Evolutionary conservation across 2,329 filamentous ascomycete species (phyloP).

Genomic region (Aspergillus sergii): DNA sequence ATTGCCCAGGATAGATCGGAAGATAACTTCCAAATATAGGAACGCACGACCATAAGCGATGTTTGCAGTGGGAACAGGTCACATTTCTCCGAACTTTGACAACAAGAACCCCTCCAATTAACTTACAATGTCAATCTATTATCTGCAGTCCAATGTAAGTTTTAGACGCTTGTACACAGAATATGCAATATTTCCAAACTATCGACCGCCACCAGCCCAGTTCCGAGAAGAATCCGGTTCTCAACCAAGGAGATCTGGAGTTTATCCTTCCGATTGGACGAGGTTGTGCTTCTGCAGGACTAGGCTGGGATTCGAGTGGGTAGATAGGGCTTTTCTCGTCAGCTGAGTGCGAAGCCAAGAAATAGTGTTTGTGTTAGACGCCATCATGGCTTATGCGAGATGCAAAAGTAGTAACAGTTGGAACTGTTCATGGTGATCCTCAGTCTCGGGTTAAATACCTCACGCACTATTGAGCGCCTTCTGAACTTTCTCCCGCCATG

Average conservation of each 20-base stretch:
- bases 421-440: background rate
- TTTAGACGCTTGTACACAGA: background rate
- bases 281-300: too few species aligned
- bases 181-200: background rate
- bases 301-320: too few species aligned
- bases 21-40: background rate
- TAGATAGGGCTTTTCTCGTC: too few species aligned
- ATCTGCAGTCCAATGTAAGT: background rate
- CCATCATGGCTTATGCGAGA: background rate
- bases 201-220: background rate
- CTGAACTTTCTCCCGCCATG: too few species aligned
- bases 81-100: background rate
- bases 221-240: background rate
- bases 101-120: background rate
- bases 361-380: too few species aligned
- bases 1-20: background rate
- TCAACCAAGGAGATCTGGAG: background rate
- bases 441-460: background rate
- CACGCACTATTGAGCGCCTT: background rate
- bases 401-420: background rate
- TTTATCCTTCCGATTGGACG: background rate
- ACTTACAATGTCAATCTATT: background rate
- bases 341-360: too few species aligned
- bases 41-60: background rate
- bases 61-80: background rate